These are phyloP conservation scores for Fraxinus cuspidata DNA, from an alignment of 257 asterid species.

Conservation along the genomic window DNA sequence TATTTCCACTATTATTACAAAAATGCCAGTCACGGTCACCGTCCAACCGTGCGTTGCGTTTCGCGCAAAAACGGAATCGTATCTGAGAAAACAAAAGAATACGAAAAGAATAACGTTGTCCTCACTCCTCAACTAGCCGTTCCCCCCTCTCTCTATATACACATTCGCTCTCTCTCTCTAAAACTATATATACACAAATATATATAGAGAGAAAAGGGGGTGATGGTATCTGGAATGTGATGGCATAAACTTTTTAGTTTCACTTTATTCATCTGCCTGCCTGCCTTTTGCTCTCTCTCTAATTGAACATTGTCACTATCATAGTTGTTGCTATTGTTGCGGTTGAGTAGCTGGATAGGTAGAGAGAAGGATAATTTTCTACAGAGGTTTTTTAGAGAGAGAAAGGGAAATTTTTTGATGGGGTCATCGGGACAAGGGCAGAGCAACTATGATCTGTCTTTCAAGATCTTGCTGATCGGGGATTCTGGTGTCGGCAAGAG, in stretches of 20 bases:
- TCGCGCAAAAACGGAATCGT: constrained; percentile 55
- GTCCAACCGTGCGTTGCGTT: constrained; percentile 38
- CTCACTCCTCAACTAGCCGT: constrained; percentile 23
- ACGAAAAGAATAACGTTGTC: constrained; percentile 42
- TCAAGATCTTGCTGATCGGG: constrained; percentile 90
- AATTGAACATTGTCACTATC: constrained; percentile 30
- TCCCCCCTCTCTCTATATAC: constrained; percentile 28
- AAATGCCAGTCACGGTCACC: constrained; percentile 38
- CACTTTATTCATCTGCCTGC: constrained; percentile 29
- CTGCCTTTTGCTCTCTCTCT: constrained; percentile 24
- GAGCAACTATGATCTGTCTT: constrained; percentile 81
- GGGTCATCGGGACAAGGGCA: constrained; percentile 60
- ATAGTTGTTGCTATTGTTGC: constrained; percentile 14
- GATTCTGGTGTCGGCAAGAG: constrained; percentile 98
- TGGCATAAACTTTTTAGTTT: constrained; percentile 31
- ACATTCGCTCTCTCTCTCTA: constrained; percentile 17
- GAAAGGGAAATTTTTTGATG: constrained; percentile 41
- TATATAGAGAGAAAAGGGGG: constrained; percentile 25
- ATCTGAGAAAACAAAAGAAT: constrained; percentile 28
- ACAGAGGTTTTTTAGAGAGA: constrained; percentile 24
- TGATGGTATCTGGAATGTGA: constrained; percentile 11
- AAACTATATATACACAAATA: constrained; percentile 8
- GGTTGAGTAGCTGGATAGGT: constrained; percentile 31
- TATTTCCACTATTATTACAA: constrained; percentile 19
- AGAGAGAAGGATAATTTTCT: constrained; percentile 21